Percentiles rank a stretch among this genome's conserved stretches.
phyloP scores from a whole-genome alignment of 495 filamentous ascomycete genomes.

The Aspergillus incahuasiensis region DNA sequence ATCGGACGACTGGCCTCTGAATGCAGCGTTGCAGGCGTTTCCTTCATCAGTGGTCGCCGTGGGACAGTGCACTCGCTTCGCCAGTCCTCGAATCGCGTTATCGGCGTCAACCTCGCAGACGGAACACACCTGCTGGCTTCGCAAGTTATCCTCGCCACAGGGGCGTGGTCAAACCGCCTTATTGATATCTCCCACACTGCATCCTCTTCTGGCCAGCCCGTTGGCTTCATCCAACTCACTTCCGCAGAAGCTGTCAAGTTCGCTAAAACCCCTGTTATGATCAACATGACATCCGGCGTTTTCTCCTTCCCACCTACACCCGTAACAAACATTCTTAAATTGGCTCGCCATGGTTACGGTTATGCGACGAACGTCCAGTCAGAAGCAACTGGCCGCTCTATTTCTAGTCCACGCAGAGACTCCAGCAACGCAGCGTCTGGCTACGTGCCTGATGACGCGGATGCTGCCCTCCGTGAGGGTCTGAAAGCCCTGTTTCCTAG shows the following conservation, averaged over 20 bases:
- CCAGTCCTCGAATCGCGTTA: slow-evolving; percentile 19
- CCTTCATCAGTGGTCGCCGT: slow-evolving; percentile 26
- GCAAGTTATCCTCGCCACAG: slow-evolving; percentile 70
- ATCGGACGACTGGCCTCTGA: slow-evolving; percentile 52
- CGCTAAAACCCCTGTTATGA: slow-evolving; percentile 58
- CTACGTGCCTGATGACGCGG: slow-evolving; percentile 35
- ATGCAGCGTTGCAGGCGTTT: slow-evolving; percentile 28
- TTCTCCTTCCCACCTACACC: slow-evolving; percentile 68
- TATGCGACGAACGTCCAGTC: slow-evolving; percentile 39
- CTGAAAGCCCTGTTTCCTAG: slow-evolving; percentile 55
- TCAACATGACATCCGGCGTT: slow-evolving; percentile 71
- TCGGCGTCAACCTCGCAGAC: slow-evolving; percentile 24
- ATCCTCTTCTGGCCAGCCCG: slow-evolving; percentile 66
- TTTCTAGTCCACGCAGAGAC: slow-evolving; percentile 23
- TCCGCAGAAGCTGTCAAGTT: slow-evolving; percentile 56
- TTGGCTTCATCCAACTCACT: slow-evolving; percentile 66
- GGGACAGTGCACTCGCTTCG: slow-evolving; percentile 24
- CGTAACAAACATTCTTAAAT: slow-evolving; percentile 49
- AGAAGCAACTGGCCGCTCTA: slow-evolving; percentile 4
- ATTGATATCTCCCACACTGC: slow-evolving; percentile 64
- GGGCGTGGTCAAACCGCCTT: slow-evolving; percentile 72
- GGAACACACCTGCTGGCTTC: slow-evolving; percentile 55
- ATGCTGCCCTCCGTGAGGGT: slow-evolving; percentile 47
- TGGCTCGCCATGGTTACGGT: slow-evolving; percentile 74
- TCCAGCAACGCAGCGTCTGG: slow-evolving; percentile 25